Conservation (phyloP, 2,329 filamentous ascomycete species). For the Trichophyton mentagrophytes region DNA sequence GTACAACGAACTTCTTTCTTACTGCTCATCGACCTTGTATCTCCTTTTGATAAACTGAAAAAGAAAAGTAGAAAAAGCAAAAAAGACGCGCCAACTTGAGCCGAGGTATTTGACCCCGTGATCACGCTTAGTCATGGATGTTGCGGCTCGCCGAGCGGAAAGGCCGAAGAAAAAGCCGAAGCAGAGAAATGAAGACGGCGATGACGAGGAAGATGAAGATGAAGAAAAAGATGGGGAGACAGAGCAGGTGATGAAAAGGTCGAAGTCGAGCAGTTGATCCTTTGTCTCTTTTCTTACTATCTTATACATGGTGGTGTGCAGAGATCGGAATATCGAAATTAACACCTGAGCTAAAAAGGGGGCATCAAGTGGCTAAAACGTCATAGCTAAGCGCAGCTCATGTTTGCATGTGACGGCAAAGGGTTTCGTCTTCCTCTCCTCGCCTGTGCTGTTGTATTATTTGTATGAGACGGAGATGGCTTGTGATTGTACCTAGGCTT, state of each 20-base stretch:
- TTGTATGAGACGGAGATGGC: background rate
- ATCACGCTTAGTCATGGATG: background rate
- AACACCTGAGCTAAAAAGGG: background rate
- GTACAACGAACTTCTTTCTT: background rate
- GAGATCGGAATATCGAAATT: too few relatives aligned
- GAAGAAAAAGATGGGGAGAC: too few relatives aligned
- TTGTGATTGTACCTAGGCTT: constrained; percentile 3
- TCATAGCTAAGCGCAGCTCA: background rate
- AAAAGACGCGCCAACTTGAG: background rate
- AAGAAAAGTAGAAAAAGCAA: too few relatives aligned
- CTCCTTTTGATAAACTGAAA: too few relatives aligned
- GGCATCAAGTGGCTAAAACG: background rate
- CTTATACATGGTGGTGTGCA: too few relatives aligned
- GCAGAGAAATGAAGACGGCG: background rate
- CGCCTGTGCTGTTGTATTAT: background rate
- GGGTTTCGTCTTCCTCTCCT: background rate
- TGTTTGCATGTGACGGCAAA: background rate
- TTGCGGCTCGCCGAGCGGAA: background rate
- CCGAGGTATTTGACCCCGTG: background rate
- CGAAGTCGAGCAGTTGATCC: too few relatives aligned
- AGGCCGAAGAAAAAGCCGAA: background rate
- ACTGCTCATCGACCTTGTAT: background rate
- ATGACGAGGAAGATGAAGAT: too few relatives aligned
- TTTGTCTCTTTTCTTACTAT: too few relatives aligned
- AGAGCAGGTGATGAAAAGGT: too few relatives aligned